phyloP scores from a whole-genome alignment of 768 basidiomycete genomes.

The Podaxis rugospora region DNA sequence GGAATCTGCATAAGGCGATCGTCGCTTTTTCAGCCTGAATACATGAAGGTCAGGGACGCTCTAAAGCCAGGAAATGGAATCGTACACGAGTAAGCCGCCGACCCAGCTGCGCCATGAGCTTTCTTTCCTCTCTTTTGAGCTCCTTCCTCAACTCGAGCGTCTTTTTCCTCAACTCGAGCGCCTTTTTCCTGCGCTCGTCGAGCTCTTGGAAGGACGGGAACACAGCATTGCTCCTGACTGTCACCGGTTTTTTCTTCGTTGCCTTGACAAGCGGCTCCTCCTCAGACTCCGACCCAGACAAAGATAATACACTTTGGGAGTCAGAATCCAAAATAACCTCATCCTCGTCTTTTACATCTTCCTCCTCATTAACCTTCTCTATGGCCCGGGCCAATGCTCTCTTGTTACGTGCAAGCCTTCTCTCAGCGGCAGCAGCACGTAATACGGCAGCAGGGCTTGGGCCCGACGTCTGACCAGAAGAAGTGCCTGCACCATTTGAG shows the following conservation, averaged over 20 bases:
- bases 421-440: slow-evolving; percentile 53
- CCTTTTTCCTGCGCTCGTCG: slow-evolving; percentile 18
- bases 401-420: slow-evolving; percentile 34
- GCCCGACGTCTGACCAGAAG: slow-evolving; percentile 28
- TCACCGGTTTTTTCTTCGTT: slow-evolving; percentile 14
- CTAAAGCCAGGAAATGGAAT: not conserved
- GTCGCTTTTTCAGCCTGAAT: slow-evolving; percentile 67
- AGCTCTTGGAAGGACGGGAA: slow-evolving; percentile 31
- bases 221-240: slow-evolving; percentile 18
- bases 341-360: slow-evolving; percentile 25
- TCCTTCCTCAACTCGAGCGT: slow-evolving; percentile 21
- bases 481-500: slow-evolving; percentile 30
- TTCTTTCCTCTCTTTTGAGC: slow-evolving; percentile 43
- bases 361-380: slow-evolving; percentile 21
- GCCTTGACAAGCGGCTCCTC: slow-evolving; percentile 32
- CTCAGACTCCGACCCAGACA: slow-evolving; percentile 18
- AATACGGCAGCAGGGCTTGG: slow-evolving; percentile 35
- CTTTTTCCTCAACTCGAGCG: slow-evolving; percentile 20
- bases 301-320: slow-evolving; percentile 23
- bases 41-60: slow-evolving; percentile 10
- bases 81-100: slow-evolving; percentile 67
- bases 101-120: slow-evolving; percentile 54
- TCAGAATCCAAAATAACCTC: slow-evolving; percentile 20
- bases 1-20: slow-evolving; percentile 59
- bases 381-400: slow-evolving; percentile 11